These are phyloP conservation scores for Aspergillaceae sp. DNA, from an alignment of 2,329 filamentous ascomycete genomes.

Conservation along the genomic window DNA sequence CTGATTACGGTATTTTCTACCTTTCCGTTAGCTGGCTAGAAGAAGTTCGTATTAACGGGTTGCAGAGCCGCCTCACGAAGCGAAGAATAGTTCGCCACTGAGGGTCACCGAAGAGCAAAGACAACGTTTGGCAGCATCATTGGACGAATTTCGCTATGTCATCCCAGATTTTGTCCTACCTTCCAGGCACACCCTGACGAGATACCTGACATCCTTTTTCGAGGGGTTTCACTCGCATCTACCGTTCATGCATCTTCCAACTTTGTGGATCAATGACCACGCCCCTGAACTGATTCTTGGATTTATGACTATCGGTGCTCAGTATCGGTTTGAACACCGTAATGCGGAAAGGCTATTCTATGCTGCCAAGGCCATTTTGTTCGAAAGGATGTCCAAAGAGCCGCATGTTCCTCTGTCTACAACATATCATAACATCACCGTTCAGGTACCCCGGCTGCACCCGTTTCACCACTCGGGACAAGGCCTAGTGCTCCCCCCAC, in stretches of 20 bases:
- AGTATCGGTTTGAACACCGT: constrained; percentile 42
- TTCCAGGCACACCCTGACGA: constrained; percentile 58
- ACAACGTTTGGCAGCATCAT: constrained; percentile 21
- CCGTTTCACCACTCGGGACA: constrained; percentile 9
- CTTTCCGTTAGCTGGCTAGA: neutral
- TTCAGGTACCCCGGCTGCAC: constrained; percentile 5
- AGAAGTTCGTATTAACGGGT: neutral
- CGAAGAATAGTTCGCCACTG: constrained; percentile 13
- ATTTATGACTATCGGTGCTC: constrained; percentile 52
- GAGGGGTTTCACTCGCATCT: constrained; percentile 56
- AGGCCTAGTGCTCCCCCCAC: constrained; percentile 5
- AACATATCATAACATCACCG: constrained; percentile 6
- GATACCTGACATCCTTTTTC: constrained; percentile 63
- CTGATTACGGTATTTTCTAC: constrained; percentile 19
- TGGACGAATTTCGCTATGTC: constrained; percentile 22
- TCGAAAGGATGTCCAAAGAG: constrained; percentile 47
- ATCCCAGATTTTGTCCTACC: constrained; percentile 53
- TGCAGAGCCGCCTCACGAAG: constrained; percentile 20
- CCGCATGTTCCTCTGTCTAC: constrained; percentile 7
- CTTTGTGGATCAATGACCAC: constrained; percentile 54
- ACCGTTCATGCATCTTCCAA: constrained; percentile 60
- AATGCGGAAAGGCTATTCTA: constrained; percentile 37
- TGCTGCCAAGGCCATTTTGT: constrained; percentile 53
- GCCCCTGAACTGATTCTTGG: constrained; percentile 60
- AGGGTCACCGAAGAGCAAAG: constrained; percentile 24